Base-by-base conservation (phyloP, 2,329 filamentous ascomycete genomes). In the Hypoxylon sp. region DNA sequence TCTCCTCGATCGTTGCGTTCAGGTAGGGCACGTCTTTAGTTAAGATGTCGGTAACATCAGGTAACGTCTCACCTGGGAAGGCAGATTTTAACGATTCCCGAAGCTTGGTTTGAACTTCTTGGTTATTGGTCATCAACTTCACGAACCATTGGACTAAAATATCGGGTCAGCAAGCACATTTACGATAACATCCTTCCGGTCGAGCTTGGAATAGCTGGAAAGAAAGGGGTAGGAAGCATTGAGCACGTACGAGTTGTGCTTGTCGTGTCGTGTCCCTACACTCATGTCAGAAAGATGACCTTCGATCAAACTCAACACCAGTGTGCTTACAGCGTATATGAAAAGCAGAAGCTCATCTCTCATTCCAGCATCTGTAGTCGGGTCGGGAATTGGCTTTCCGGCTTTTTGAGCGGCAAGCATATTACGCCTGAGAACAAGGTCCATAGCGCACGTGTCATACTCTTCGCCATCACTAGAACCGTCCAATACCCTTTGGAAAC, bases 221-320 rank as follows among this genome's bases (percentile, higher is more conserved):
- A 15, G 6, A 19, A 31, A 44, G 53, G 15, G 4, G 2, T 39
- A 48, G 29, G 32, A 24, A 17, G 15, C 8, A 8, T 15, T 19
- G 7, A 2, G 3, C 1, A 65, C 61, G 4, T 59, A 65, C 55
- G 32, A 21, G 81, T 81, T 6, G 79, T 82, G 10, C 79, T 76
- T 0, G 80, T 83, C 0, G 83, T 84, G 52, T 85, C 82, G 63
- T 84, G 80, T n/a, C 82, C 84, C 52, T 80, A 79, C n/a, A 37
- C 2, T 3, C 11, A 3, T 10, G 42, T 67, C n/a, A 68, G 55
- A 13, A 80, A n/a, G 2, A 80, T 65, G 63, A 79, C 78, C 75
- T 78, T 39, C 77, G 79, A 1, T 79, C 63, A 70, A 80, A 21
- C n/a, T 32, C 3, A 13, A 3, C 10, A 15, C n/a, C 2, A 35